Evolutionary conservation across 1,139 yeast species (phyloP).

Genomic region (Casaregolazyma suthepensis): DNA sequence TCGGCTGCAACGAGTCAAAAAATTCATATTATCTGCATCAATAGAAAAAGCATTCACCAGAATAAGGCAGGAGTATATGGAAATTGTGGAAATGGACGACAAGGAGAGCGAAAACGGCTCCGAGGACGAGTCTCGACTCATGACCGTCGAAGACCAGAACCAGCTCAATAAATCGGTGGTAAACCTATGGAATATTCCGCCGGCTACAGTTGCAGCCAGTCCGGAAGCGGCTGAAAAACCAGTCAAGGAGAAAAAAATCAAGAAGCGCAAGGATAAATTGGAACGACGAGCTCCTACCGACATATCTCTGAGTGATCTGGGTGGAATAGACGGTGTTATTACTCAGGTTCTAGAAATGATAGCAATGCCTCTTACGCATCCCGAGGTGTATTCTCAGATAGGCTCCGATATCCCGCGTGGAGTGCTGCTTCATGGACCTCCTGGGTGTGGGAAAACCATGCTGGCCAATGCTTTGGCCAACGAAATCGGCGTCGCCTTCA

Average conservation of each 20-base stretch:
- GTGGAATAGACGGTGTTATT: slow-evolving; percentile 82
- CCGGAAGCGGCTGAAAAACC: slow-evolving; percentile 12
- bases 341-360: slow-evolving; percentile 83
- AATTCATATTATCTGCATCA: slow-evolving; percentile 49
- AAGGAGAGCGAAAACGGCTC: slow-evolving; percentile 39
- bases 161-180: slow-evolving; percentile 72
- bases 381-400: slow-evolving; percentile 78
- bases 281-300: slow-evolving; percentile 15
- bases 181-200: slow-evolving; percentile 52
- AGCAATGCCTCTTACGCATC: slow-evolving; percentile 87
- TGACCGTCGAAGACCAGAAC: slow-evolving; percentile 49
- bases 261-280: slow-evolving; percentile 16
- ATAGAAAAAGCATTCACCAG: slow-evolving; percentile 48
- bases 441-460: slow-evolving; percentile 98
- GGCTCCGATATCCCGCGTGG: slow-evolving; percentile 99
- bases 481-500: slow-evolving; percentile 87
- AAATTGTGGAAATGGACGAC: slow-evolving; percentile 35
- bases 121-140: slow-evolving; percentile 43
- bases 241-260: slow-evolving; percentile 23
- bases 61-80: slow-evolving; percentile 33
- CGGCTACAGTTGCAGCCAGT: slow-evolving; percentile 12
- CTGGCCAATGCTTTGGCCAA: slow-evolving; percentile 96
- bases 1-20: slow-evolving; percentile 57
- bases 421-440: slow-evolving; percentile 91
- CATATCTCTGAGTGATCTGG: slow-evolving; percentile 60